Conservation (phyloP, 192 early-diverging fungal genomes). For the Dimargaris xerosporica region DNA sequence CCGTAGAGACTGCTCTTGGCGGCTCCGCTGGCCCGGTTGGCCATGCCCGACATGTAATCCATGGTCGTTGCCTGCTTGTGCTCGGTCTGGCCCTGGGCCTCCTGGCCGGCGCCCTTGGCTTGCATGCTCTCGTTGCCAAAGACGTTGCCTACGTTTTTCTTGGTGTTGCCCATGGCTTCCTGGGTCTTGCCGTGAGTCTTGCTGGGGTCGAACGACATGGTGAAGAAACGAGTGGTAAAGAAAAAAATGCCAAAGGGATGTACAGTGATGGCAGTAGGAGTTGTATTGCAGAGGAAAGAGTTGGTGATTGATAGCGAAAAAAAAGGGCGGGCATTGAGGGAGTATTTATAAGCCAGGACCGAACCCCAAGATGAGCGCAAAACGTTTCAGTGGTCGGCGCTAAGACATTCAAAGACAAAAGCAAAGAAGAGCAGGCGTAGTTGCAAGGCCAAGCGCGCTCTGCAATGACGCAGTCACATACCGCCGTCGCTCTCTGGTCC, state of each 20-base stretch:
- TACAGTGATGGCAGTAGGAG: too few species aligned
- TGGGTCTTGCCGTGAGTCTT: constrained; percentile 16
- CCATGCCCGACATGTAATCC: constrained; percentile 14
- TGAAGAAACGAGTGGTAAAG: background rate
- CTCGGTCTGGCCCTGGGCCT: constrained; percentile 17
- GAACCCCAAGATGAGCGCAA: too few species aligned
- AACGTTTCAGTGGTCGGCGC: too few species aligned
- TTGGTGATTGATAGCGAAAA: too few species aligned
- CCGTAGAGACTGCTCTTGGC: constrained; percentile 14
- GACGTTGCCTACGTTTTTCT: constrained; percentile 20
- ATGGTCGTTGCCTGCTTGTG: constrained; percentile 13
- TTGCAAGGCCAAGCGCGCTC: too few species aligned
- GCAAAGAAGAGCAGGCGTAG: too few species aligned
- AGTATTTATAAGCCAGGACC: too few species aligned
- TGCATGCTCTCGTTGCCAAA: constrained; percentile 23
- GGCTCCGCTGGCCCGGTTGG: constrained; percentile 14
- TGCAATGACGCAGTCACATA: too few species aligned
- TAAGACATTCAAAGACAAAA: too few species aligned
- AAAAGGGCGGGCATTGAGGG: too few species aligned
- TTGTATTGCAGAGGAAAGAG: too few species aligned
- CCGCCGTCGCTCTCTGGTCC: too few species aligned
- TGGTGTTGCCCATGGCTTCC: constrained; percentile 16
- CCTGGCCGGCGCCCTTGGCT: constrained; percentile 16
- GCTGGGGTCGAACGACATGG: constrained; percentile 10
- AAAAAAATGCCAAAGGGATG: background rate